phyloP scores from a whole-genome alignment of 2,329 filamentous ascomycete genomes.

The Colletotrichum viniferum region DNA sequence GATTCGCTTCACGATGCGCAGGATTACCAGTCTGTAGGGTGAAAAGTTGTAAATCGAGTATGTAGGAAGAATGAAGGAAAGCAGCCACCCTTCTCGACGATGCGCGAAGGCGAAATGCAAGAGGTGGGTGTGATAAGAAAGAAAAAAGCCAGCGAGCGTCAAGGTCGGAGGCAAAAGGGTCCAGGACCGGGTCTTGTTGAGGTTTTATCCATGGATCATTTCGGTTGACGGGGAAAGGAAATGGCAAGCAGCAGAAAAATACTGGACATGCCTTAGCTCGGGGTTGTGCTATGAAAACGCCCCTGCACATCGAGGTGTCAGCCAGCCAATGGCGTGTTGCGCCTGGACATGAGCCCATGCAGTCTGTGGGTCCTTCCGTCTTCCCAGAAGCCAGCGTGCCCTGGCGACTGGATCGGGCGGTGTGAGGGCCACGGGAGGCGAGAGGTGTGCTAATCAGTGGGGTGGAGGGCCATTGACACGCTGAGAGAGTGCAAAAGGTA shows the following conservation, averaged over 20 bases:
- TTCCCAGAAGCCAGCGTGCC: neutral
- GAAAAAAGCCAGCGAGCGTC: slow-evolving; percentile 4
- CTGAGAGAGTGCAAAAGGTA: neutral
- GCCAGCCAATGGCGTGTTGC: slow-evolving; percentile 3
- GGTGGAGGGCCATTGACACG: neutral
- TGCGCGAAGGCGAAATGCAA: slow-evolving; percentile 3
- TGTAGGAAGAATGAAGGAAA: neutral
- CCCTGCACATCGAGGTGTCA: neutral
- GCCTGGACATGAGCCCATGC: slow-evolving; percentile 11
- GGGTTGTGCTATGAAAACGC: slow-evolving; percentile 13
- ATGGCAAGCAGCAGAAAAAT: slow-evolving; percentile 11
- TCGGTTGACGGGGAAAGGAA: slow-evolving; percentile 23
- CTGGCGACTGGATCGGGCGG: slow-evolving; percentile 12
- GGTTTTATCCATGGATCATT: slow-evolving; percentile 26
- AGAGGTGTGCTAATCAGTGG: slow-evolving; percentile 5
- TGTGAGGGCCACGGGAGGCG: slow-evolving; percentile 7
- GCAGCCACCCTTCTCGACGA: neutral
- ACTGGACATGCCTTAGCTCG: neutral
- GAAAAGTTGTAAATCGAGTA: neutral
- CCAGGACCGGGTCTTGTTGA: slow-evolving; percentile 21
- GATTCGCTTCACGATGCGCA: neutral
- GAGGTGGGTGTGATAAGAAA: neutral
- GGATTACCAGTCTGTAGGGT: neutral
- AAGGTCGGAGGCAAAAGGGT: slow-evolving; percentile 11
- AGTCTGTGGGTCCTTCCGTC: slow-evolving; percentile 12